Conservation (phyloP, 352 stramenopile species). For the Phytopythium litorale region DNA sequence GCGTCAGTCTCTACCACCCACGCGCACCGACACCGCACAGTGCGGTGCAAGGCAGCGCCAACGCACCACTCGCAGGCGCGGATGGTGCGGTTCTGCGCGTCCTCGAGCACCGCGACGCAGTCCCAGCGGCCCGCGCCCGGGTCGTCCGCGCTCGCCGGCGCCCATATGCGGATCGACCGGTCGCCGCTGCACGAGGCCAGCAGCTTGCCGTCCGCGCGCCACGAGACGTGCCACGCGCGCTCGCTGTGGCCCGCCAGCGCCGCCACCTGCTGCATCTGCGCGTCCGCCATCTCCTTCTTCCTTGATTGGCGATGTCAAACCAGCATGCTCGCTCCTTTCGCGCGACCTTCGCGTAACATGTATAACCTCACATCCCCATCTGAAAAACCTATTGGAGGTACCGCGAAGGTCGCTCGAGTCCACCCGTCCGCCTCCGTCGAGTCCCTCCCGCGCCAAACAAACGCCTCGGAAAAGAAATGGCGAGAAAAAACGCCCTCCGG, state of each 20-base stretch:
- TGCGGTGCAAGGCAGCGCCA: not conserved
- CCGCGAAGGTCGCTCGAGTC: constrained; percentile 3
- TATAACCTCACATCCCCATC: not conserved
- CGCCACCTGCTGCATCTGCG: constrained; percentile 36
- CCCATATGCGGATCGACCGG: constrained; percentile 85
- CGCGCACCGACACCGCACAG: not conserved
- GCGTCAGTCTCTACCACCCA: not conserved
- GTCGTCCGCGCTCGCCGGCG: constrained; percentile 15
- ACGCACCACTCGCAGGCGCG: constrained; percentile 91
- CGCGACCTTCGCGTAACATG: constrained; percentile 8
- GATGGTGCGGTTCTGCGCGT: constrained; percentile 94
- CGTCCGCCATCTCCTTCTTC: no score
- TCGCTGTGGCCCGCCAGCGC: constrained; percentile 85
- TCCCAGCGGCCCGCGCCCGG: constrained; percentile 57
- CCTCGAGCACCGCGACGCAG: constrained; percentile 91
- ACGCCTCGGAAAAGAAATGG: constrained; percentile 5
- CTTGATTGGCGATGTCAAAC: constrained; percentile 2
- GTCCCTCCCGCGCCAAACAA: not conserved
- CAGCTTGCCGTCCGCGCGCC: constrained; percentile 78
- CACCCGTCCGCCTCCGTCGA: not conserved
- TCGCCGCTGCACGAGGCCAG: constrained; percentile 91
- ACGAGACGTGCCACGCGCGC: constrained; percentile 91
- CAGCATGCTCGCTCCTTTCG: not conserved
- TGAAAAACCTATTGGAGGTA: not conserved
- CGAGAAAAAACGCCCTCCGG: constrained; percentile 8